These are phyloP conservation scores for Alnus rubra DNA, from an alignment of 306 rosid genomes.

Conservation along the genomic window DNA sequence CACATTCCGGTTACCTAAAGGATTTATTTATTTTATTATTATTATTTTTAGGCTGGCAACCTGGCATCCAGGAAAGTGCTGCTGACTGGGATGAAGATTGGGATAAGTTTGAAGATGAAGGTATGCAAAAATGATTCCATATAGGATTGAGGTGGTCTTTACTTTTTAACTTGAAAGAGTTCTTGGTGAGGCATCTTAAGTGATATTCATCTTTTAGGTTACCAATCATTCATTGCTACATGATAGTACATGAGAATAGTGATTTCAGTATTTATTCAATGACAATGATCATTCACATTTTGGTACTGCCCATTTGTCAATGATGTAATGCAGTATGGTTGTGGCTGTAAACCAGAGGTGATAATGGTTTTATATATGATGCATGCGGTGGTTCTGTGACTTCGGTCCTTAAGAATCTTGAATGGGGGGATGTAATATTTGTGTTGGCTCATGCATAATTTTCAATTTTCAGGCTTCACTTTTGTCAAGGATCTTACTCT, in stretches of 20 bases:
- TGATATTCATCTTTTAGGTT: constrained; percentile 20
- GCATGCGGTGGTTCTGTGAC: neutral
- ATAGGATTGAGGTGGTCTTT: constrained; percentile 3
- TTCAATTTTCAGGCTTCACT: constrained; percentile 65
- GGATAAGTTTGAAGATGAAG: constrained; percentile 96
- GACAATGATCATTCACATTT: constrained; percentile 3
- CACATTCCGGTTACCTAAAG: neutral
- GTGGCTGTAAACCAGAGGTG: neutral
- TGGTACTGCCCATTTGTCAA: constrained; percentile 1
- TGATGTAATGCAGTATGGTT: neutral
- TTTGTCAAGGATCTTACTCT: constrained; percentile 88
- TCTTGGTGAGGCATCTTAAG: neutral
- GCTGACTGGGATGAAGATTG: constrained; percentile 98
- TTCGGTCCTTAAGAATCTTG: neutral
- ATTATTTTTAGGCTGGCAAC: constrained; percentile 82
- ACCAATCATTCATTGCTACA: neutral
- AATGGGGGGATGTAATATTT: constrained; percentile 1
- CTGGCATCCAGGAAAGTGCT: constrained; percentile 82
- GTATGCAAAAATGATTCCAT: constrained; percentile 42
- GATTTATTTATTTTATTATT: constrained; percentile 26
- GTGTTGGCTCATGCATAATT: constrained; percentile 26
- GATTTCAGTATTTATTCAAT: neutral
- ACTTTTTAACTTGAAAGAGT: neutral
- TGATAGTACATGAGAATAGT: neutral
- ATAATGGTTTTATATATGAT: neutral